Conservation (phyloP, 2,329 filamentous ascomycete genomes). For the Cadophora luteo-olivacea region DNA sequence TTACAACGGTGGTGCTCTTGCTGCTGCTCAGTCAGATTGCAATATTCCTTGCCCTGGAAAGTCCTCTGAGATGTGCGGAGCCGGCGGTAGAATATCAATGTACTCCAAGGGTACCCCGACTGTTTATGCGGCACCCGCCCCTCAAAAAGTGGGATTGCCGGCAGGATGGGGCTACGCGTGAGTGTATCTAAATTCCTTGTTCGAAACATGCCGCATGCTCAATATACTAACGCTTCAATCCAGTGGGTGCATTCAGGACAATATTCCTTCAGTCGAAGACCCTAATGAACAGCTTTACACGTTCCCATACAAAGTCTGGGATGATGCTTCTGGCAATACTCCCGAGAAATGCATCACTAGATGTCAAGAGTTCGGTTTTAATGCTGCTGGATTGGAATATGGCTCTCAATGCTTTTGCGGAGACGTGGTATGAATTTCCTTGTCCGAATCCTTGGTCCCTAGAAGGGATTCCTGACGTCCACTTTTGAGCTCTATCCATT, state of each 20-base stretch:
- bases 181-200: background rate
- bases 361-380: slow-evolving; percentile 33
- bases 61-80: slow-evolving; percentile 34
- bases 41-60: slow-evolving; percentile 39
- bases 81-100: slow-evolving; percentile 31
- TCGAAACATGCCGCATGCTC: background rate
- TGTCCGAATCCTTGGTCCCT: background rate
- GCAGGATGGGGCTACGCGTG: slow-evolving; percentile 33
- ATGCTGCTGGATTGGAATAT: slow-evolving; percentile 34
- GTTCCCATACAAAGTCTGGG: slow-evolving; percentile 31
- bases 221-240: slow-evolving; percentile 54
- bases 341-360: slow-evolving; percentile 27
- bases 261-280: slow-evolving; percentile 60
- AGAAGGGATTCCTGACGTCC: background rate
- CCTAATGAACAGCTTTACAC: slow-evolving; percentile 25
- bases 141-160: slow-evolving; percentile 33
- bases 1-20: slow-evolving; percentile 36
- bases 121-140: background rate
- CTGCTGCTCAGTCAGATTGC: slow-evolving; percentile 46
- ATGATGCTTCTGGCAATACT: slow-evolving; percentile 24
- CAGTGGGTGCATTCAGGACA: slow-evolving; percentile 49
- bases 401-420: slow-evolving; percentile 42
- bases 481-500: slow-evolving; percentile 30
- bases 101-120: slow-evolving; percentile 17
- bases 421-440: slow-evolving; percentile 29